A percentile compares a stretch with the other conserved stretches of the same genome.
These are phyloP conservation scores for Dendrothele bispora DNA, from an alignment of 768 basidiomycete genomes.

Conservation along the genomic window DNA sequence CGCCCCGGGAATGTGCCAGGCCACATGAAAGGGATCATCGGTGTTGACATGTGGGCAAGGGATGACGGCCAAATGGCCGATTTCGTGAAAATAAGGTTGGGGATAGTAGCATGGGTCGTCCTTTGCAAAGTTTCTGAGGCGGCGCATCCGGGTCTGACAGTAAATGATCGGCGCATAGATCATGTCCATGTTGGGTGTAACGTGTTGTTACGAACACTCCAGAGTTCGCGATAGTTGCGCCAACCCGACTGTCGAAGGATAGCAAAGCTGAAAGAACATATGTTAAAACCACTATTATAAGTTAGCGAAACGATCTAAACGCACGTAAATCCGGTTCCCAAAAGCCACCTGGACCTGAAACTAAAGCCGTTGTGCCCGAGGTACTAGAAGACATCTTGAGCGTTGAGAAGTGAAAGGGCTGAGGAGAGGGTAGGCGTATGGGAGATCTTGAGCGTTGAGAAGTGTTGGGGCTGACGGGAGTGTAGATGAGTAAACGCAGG, in stretches of 20 bases:
- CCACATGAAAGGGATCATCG: background rate
- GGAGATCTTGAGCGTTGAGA: too few species aligned
- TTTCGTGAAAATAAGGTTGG: background rate
- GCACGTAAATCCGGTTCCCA: too few species aligned
- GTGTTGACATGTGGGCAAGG: background rate
- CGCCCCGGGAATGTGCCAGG: background rate
- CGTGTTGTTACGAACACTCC: conserved; percentile 3
- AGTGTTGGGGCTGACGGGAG: too few species aligned
- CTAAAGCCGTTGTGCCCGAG: too few species aligned
- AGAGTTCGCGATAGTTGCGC: background rate
- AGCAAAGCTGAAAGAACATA: background rate
- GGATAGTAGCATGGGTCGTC: background rate
- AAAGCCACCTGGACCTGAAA: too few species aligned
- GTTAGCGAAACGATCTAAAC: too few species aligned
- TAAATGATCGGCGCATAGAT: background rate
- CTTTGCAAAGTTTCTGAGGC: background rate
- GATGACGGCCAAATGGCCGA: background rate
- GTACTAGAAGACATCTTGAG: too few species aligned
- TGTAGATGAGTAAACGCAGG: too few species aligned
- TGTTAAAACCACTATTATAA: too few species aligned
- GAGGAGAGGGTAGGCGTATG: too few species aligned
- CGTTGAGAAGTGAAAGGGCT: too few species aligned
- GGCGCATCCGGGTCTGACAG: background rate
- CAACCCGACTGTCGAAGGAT: background rate
- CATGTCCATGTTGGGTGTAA: conserved; percentile 1